A percentile compares a stretch with the other conserved stretches of the same genome.
phyloP scores from a whole-genome alignment of 1,284 basidiomycete species.

The Ceratobasidium sp. region DNA sequence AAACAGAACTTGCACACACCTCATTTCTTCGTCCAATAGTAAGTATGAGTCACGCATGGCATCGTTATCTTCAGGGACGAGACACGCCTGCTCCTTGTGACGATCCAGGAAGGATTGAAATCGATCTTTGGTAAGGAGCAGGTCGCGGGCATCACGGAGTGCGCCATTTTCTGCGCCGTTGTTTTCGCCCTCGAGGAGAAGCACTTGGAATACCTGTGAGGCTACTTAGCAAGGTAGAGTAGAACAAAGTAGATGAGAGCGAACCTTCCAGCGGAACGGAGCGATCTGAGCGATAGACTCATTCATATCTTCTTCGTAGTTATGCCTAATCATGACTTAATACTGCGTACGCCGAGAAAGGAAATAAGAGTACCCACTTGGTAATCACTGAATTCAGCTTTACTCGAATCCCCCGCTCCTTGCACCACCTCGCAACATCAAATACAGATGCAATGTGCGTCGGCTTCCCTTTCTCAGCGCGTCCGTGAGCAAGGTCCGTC shows the following conservation, averaged over 20 bases:
- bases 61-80: slow-evolving; percentile 60
- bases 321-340: slow-evolving; percentile 52
- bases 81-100: slow-evolving; percentile 53
- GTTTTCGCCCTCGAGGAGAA: slow-evolving; percentile 59
- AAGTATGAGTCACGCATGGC: slow-evolving; percentile 60
- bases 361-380: slow-evolving; percentile 48
- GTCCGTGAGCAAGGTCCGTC: slow-evolving; percentile 58
- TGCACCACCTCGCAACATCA: slow-evolving; percentile 59
- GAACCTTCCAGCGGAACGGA: slow-evolving; percentile 58
- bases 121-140: slow-evolving; percentile 58
- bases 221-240: not conserved
- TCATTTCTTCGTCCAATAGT: slow-evolving; percentile 59
- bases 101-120: slow-evolving; percentile 58
- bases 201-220: slow-evolving; percentile 57
- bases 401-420: slow-evolving; percentile 57
- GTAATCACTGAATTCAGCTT: slow-evolving; percentile 62
- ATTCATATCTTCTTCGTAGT: slow-evolving; percentile 60
- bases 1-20: slow-evolving; percentile 49
- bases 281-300: slow-evolving; percentile 53
- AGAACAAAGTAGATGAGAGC: not conserved
- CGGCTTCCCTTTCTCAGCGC: slow-evolving; percentile 56
- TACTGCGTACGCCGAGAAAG: not conserved
- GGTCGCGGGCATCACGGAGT: slow-evolving; percentile 58
- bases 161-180: slow-evolving; percentile 52
- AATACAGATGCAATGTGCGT: slow-evolving; percentile 57